Percentiles rank a stretch among this genome's conserved stretches.
phyloP scores from a whole-genome alignment of 805 yeast species.

The Barnettozyma salicaria region DNA sequence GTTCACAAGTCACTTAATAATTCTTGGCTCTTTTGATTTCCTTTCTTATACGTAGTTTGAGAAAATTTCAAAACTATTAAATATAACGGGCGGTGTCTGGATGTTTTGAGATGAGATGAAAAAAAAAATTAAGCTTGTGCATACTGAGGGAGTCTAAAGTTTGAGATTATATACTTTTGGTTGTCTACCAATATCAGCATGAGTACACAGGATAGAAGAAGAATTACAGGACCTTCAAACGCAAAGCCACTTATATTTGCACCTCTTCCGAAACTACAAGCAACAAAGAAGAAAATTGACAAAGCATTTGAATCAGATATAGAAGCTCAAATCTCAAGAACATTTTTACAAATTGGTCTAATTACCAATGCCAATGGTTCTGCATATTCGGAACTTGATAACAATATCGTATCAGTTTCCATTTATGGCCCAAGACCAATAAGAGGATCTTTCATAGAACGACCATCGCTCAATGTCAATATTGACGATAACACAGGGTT shows the following conservation, averaged over 20 bases:
- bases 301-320: conserved; percentile 23
- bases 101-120: too few relatives aligned
- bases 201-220: conserved; percentile 57
- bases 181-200: conserved; percentile 1
- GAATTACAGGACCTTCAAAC: conserved; percentile 76
- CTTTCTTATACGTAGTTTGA: too few relatives aligned
- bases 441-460: conserved; percentile 61
- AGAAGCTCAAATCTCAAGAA: conserved; percentile 26
- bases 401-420: conserved; percentile 44
- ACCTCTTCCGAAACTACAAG: conserved; percentile 17
- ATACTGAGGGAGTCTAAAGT: too few relatives aligned
- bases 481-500: conserved; percentile 31
- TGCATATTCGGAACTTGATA: conserved; percentile 63
- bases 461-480: conserved; percentile 57
- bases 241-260: conserved; percentile 47
- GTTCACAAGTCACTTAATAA: too few relatives aligned
- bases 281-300: conserved; percentile 10
- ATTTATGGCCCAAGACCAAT: conserved; percentile 89
- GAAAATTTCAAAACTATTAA: too few relatives aligned
- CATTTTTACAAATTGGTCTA: conserved; percentile 59
- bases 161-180: neutral
- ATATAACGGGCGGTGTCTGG: too few relatives aligned
- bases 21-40: too few relatives aligned
- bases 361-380: conserved; percentile 77
- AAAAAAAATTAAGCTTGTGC: too few relatives aligned